These are phyloP conservation scores for Ophiostoma pallidulum DNA, from an alignment of 2,329 filamentous ascomycete species.

Conservation along the genomic window DNA sequence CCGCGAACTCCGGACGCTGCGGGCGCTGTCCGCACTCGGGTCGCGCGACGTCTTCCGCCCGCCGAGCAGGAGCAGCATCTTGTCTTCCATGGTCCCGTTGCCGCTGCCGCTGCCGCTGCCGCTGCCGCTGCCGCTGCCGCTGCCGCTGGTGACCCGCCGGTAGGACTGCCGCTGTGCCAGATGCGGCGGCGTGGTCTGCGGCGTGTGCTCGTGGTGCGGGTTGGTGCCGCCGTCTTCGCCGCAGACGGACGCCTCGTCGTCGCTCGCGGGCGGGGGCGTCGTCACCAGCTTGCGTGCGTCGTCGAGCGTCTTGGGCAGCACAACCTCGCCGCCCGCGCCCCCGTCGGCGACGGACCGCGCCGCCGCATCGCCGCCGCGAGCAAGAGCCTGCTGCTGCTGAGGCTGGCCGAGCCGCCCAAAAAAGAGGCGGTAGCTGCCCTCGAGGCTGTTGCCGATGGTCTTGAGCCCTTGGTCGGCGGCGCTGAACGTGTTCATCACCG, in stretches of 20 bases:
- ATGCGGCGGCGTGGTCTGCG: conserved; percentile 4
- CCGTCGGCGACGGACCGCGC: conserved; percentile 49
- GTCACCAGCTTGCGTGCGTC: conserved; percentile 85
- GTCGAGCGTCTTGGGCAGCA: conserved; percentile 80
- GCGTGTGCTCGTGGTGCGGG: conserved; percentile 23
- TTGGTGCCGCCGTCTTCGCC: conserved; percentile 47
- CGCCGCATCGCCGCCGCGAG: conserved; percentile 40
- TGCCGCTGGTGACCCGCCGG: conserved; percentile 3
- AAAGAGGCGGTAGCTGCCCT: conserved; percentile 88
- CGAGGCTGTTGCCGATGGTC: conserved; percentile 80
- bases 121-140: conserved; percentile 14
- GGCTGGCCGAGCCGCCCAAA: conserved; percentile 79
- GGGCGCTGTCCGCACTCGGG: conserved; percentile 63
- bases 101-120: not conserved
- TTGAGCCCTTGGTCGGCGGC: conserved; percentile 89
- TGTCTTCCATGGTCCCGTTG: conserved; percentile 41
- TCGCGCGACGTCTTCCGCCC: conserved; percentile 50
- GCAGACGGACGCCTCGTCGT: conserved; percentile 52
- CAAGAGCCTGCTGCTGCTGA: conserved; percentile 21
- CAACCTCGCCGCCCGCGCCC: conserved; percentile 27
- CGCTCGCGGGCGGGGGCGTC: conserved; percentile 51
- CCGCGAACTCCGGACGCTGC: conserved; percentile 48
- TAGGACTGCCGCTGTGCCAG: not conserved
- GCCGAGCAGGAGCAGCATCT: conserved; percentile 62
- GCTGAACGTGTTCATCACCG: conserved; percentile 74